These are phyloP conservation scores for Macrolepiota dolichaula DNA, from an alignment of 768 basidiomycete species.

Conservation along the genomic window DNA sequence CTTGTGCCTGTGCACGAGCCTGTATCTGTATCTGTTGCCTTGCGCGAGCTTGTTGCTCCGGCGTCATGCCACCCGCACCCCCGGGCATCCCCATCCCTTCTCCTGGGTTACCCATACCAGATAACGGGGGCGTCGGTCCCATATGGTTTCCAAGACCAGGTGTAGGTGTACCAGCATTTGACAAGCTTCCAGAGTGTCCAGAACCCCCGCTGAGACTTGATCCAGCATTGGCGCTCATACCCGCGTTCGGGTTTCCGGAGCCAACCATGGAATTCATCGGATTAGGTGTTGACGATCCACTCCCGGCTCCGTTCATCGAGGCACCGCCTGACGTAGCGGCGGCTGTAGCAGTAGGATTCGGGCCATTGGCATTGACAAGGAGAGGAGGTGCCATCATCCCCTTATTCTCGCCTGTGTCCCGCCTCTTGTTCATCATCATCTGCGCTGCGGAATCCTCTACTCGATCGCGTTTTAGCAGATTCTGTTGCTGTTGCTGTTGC, in stretches of 20 bases:
- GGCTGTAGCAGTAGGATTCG: slow-evolving; percentile 17
- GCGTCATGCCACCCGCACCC: slow-evolving; percentile 15
- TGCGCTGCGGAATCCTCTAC: slow-evolving; percentile 41
- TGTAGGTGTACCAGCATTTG: slow-evolving; percentile 15
- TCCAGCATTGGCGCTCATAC: neutral
- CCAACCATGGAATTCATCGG: slow-evolving; percentile 19
- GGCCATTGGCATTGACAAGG: slow-evolving; percentile 22
- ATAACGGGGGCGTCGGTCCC: slow-evolving; percentile 15
- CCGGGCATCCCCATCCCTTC: slow-evolving; percentile 13
- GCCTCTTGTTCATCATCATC: slow-evolving; percentile 50
- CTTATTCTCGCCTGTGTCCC: slow-evolving; percentile 67
- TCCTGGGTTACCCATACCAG: slow-evolving; percentile 22
- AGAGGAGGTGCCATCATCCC: slow-evolving; percentile 43
- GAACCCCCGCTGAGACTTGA: neutral
- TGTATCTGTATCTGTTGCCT: slow-evolving; percentile 29
- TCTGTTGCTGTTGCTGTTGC: slow-evolving; percentile 24
- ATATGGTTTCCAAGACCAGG: slow-evolving; percentile 12
- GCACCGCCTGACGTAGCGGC: slow-evolving; percentile 13
- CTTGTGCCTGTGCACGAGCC: slow-evolving; percentile 26
- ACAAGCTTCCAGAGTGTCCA: neutral
- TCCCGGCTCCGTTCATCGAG: slow-evolving; percentile 11
- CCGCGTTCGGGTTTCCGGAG: slow-evolving; percentile 16
- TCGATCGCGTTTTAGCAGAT: slow-evolving; percentile 56
- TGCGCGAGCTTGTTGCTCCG: slow-evolving; percentile 23
- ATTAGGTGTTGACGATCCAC: slow-evolving; percentile 7